These are phyloP conservation scores for Nitzschia sp. DNA, from an alignment of 108 stramenopile species.

Conservation along the genomic window DNA sequence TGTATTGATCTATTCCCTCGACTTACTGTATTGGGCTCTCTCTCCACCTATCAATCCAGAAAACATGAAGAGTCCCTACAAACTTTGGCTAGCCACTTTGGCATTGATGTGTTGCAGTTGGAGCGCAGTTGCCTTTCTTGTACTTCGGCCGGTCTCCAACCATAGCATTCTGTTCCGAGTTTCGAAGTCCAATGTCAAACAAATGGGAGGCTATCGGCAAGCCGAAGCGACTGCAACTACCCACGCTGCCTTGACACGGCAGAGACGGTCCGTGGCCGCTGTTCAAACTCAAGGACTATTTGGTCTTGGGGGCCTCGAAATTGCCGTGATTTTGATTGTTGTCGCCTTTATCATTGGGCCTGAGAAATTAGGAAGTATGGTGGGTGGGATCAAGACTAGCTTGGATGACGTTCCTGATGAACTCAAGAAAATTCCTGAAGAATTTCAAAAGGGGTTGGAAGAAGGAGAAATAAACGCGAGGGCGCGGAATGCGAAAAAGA, in stretches of 20 bases:
- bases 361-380: conserved; percentile 80
- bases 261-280: conserved; percentile 56
- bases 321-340: conserved; percentile 87
- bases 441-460: conserved; percentile 90
- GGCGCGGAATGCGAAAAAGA: conserved; percentile 66
- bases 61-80: too few relatives aligned
- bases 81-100: too few relatives aligned
- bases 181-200: too few relatives aligned
- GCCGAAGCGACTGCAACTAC: background rate
- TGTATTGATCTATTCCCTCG: too few relatives aligned
- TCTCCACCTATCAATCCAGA: too few relatives aligned
- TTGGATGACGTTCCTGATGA: conserved; percentile 95
- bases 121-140: too few relatives aligned
- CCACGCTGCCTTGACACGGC: background rate
- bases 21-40: too few relatives aligned
- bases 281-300: conserved; percentile 85
- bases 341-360: conserved; percentile 93
- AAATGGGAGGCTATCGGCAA: too few relatives aligned
- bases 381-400: conserved; percentile 80
- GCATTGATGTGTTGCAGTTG: too few relatives aligned
- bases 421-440: conserved; percentile 92
- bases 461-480: conserved; percentile 85
- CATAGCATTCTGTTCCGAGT: conserved; percentile 58
- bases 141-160: conserved; percentile 83
- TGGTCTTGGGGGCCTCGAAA: conserved; percentile 93